Evolutionary conservation across 2,329 filamentous ascomycete species (phyloP), one percentile per base, ranked within the genome.

Genomic region (Cladosporium sp.): DNA sequence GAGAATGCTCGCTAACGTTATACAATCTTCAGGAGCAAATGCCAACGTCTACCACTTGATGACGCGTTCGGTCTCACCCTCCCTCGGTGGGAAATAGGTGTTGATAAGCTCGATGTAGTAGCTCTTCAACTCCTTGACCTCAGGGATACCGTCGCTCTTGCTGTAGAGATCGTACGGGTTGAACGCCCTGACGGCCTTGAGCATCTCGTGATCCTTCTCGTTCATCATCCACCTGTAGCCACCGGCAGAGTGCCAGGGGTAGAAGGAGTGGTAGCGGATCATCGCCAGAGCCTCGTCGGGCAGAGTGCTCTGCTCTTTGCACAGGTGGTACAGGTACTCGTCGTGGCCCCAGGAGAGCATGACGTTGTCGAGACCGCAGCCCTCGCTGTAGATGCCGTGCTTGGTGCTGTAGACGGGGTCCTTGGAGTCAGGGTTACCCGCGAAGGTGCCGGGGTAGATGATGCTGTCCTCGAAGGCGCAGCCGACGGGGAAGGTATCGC

Each of bases 261-360:
- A 95, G 73, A 95, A 95, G 5, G 84, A 89, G 73, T 95, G 90
- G 72, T 95, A 95, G 52, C 90, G 78, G 68, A 95, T 93, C 88
- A 95, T 95, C 56, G 89, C 90, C 9, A 95, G 78, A 0, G 86
- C 87, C 77, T 95, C 89, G 43, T 80, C 77, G 0, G 90, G 90
- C 41, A 95, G 77, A 0, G 76, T 85, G 45, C 81, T 85, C 76
- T 95, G 89, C 58, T 87, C 85, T 75, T 89, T 90, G 71, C 87
- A 83, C 56, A 95, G 84, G 64, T 89, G 84, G 76, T 95, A 95
- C 43, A 92, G 77, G 71, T 90, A 91, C 74, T 92, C 87, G 67
- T 92, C 87, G 69, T 92, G 87, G 43, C 90, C 90, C 89, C 90
- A 95, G 59, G 83, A 87, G 55, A 95, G 79, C 85, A 95, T 91